Evolutionary conservation across 1,284 basidiomycete species (phyloP).

Genomic region (Phylloboletellus chloephorus): DNA sequence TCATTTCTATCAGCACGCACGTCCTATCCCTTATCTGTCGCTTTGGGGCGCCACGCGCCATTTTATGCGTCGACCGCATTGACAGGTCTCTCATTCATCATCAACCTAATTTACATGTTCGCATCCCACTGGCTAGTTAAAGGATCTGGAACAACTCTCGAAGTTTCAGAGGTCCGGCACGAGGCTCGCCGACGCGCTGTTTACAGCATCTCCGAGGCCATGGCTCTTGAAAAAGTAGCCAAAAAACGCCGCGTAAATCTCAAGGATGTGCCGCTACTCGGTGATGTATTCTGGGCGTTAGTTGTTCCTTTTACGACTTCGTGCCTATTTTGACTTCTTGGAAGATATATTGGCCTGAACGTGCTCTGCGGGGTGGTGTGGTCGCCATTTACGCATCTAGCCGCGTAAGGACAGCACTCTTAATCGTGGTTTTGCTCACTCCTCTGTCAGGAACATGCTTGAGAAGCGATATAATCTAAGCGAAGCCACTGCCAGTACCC

Average conservation of each 20-base stretch:
- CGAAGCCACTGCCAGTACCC: conserved; percentile 56
- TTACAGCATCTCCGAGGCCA: conserved; percentile 48
- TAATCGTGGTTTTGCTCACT: conserved; percentile 5
- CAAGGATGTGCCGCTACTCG: conserved; percentile 56
- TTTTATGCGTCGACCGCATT: conserved; percentile 67
- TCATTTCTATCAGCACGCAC: conserved; percentile 72
- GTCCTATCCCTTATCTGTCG: conserved; percentile 69
- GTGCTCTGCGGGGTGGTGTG: conserved; percentile 73
- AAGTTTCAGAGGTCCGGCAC: conserved; percentile 53
- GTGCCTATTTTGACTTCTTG: conserved; percentile 12
- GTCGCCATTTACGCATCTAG: conserved; percentile 74
- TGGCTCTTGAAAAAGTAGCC: conserved; percentile 61
- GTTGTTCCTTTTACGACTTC: conserved; percentile 22
- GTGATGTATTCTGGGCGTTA: conserved; percentile 78
- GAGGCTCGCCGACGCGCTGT: conserved; percentile 45
- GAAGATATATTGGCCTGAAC: conserved; percentile 64
- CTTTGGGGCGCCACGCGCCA: conserved; percentile 62
- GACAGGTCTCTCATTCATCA: conserved; percentile 56
- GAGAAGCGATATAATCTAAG: conserved; percentile 59
- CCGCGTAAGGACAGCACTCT: conserved; percentile 45
- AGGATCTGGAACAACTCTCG: conserved; percentile 55
- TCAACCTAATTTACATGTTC: conserved; percentile 64
- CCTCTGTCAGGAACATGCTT: conserved; percentile 57
- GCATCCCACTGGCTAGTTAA: conserved; percentile 59
- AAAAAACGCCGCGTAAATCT: conserved; percentile 58